These are phyloP conservation scores for Paramecium caudatum DNA, from an alignment of 73 alveolate genomes.

Conservation along the genomic window DNA sequence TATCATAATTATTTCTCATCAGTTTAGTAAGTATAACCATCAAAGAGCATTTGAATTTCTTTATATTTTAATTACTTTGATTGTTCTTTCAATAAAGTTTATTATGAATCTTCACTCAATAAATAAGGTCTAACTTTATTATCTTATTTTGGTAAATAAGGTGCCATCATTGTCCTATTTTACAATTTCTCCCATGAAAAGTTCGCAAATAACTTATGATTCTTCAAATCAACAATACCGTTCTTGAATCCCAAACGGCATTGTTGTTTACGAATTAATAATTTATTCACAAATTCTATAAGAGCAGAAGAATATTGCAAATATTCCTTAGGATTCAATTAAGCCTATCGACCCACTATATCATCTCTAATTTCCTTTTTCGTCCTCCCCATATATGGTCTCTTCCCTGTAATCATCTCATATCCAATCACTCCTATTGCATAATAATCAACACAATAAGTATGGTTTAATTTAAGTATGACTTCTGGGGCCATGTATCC, in stretches of 20 bases:
- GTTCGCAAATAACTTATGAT: neutral
- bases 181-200: slow-evolving; percentile 49
- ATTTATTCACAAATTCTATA: slow-evolving; percentile 44
- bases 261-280: neutral
- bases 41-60: slow-evolving; percentile 54
- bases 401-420: slow-evolving; percentile 95
- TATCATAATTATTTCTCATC: too few species aligned
- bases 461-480: slow-evolving; percentile 83
- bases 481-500: slow-evolving; percentile 94
- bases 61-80: neutral
- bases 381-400: slow-evolving; percentile 92
- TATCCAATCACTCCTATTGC: slow-evolving; percentile 96
- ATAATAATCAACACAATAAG: slow-evolving; percentile 92
- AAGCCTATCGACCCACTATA: slow-evolving; percentile 80
- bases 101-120: neutral
- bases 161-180: slow-evolving; percentile 20
- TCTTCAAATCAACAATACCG: slow-evolving; percentile 2
- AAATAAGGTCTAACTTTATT: neutral
- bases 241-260: neutral
- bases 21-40: slow-evolving; percentile 31
- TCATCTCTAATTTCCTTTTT: slow-evolving; percentile 85
- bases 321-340: slow-evolving; percentile 77
- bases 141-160: slow-evolving; percentile 50
- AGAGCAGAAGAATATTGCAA: neutral
- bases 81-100: slow-evolving; percentile 16